These are phyloP conservation scores for Megacollybia marginata DNA, from an alignment of 768 basidiomycete species.

Conservation along the genomic window DNA sequence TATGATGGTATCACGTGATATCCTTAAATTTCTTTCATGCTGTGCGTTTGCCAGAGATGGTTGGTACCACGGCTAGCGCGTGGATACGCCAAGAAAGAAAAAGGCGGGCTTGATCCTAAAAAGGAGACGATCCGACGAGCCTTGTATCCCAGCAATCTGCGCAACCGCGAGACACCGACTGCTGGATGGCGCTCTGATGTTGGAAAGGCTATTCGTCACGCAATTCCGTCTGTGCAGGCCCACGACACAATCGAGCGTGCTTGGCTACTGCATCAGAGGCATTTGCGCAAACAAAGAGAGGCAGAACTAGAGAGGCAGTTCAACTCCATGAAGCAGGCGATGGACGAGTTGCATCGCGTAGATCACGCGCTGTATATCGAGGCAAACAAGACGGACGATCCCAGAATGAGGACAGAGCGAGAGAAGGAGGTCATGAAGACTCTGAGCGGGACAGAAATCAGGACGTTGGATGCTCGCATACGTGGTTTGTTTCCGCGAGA, in stretches of 20 bases:
- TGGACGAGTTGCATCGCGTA: constrained; percentile 67
- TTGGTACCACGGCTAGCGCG: no score
- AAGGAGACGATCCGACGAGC: constrained; percentile 69
- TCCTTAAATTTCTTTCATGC: no score
- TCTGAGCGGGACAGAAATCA: constrained; percentile 58
- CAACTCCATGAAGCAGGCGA: constrained; percentile 73
- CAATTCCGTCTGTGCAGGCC: constrained; percentile 84
- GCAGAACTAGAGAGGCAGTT: constrained; percentile 72
- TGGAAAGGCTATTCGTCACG: constrained; percentile 63
- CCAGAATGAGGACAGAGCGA: constrained; percentile 47
- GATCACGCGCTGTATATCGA: constrained; percentile 60
- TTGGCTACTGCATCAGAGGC: constrained; percentile 76
- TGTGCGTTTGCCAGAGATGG: no score
- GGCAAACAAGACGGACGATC: constrained; percentile 70
- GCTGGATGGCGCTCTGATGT: constrained; percentile 84
- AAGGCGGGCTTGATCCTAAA: constrained; percentile 42
- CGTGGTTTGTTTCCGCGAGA: constrained; percentile 86
- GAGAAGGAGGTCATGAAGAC: constrained; percentile 57
- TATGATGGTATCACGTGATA: no score
- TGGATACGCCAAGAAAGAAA: constrained; percentile 34
- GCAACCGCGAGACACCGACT: constrained; percentile 64
- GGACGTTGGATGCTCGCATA: constrained; percentile 68
- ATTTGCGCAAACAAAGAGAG: constrained; percentile 60
- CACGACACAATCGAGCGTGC: constrained; percentile 91
- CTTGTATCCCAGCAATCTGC: constrained; percentile 74